Evolutionary conservation across 2,329 filamentous ascomycete species (phyloP).

Genomic region (Paecilomyces sp.): DNA sequence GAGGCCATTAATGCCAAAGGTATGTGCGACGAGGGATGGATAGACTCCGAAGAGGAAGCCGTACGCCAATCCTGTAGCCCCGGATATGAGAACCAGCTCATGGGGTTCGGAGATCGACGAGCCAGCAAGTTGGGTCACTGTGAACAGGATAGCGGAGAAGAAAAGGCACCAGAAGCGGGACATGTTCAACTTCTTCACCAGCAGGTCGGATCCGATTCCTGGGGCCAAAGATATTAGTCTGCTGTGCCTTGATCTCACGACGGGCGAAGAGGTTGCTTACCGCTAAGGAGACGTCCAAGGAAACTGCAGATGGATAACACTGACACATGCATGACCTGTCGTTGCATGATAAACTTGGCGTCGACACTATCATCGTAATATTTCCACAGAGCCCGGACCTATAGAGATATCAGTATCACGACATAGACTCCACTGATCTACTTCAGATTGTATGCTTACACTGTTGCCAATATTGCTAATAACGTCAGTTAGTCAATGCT

Average conservation of each 20-base stretch:
- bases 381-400: conserved; percentile 75
- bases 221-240: conserved; percentile 1
- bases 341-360: conserved; percentile 67
- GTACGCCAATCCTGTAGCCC: conserved; percentile 80
- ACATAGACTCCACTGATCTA: neutral
- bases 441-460: conserved; percentile 33
- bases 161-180: conserved; percentile 90
- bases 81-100: conserved; percentile 68
- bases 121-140: conserved; percentile 68
- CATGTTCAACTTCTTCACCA: conserved; percentile 72
- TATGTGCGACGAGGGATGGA: conserved; percentile 80
- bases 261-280: conserved; percentile 38
- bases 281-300: conserved; percentile 68
- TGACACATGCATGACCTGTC: conserved; percentile 87
- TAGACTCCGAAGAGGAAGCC: conserved; percentile 92
- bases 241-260: conserved; percentile 8
- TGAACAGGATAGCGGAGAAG: conserved; percentile 69
- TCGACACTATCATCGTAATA: conserved; percentile 69
- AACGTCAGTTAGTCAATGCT: conserved; percentile 20
- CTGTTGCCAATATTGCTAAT: conserved; percentile 88
- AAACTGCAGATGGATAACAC: conserved; percentile 89
- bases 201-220: conserved; percentile 84
- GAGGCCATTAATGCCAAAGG: conserved; percentile 81
- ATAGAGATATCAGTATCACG: conserved; percentile 1
- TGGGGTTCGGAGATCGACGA: conserved; percentile 70